Evolutionary conservation across 352 stramenopile genomes (phyloP).

Genomic region (Phytophthora pluvialis): DNA sequence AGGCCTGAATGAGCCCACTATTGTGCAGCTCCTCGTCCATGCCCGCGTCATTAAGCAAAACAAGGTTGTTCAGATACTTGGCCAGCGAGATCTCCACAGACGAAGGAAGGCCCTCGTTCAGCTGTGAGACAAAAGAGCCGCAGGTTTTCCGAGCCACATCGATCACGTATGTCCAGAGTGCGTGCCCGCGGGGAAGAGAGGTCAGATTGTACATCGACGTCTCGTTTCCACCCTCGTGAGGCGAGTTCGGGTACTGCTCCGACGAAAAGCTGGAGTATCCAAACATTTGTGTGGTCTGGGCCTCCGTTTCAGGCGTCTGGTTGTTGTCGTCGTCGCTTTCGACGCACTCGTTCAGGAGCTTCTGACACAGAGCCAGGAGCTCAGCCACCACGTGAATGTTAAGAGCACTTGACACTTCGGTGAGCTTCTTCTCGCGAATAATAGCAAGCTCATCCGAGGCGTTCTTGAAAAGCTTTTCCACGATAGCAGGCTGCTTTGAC

Average conservation of each 20-base stretch:
- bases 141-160: slow-evolving; percentile 52
- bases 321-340: slow-evolving; percentile 47
- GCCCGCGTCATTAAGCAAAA: slow-evolving; percentile 66
- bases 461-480: slow-evolving; percentile 76
- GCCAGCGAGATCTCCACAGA: slow-evolving; percentile 84
- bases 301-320: slow-evolving; percentile 37
- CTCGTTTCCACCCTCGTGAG: slow-evolving; percentile 61
- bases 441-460: slow-evolving; percentile 67
- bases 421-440: slow-evolving; percentile 50
- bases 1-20: slow-evolving; percentile 64
- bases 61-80: slow-evolving; percentile 84
- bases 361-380: slow-evolving; percentile 67
- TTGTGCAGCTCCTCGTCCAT: slow-evolving; percentile 75
- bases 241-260: slow-evolving; percentile 66
- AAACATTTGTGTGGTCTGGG: slow-evolving; percentile 47
- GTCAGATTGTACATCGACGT: slow-evolving; percentile 87
- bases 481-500: slow-evolving; percentile 71
- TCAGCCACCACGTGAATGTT: slow-evolving; percentile 82
- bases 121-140: slow-evolving; percentile 53
- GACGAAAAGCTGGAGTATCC: slow-evolving; percentile 59
- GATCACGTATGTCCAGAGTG: slow-evolving; percentile 67
- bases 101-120: slow-evolving; percentile 74
- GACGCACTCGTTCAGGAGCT: slow-evolving; percentile 53
- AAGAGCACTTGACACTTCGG: slow-evolving; percentile 65
- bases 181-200: slow-evolving; percentile 56